Evolutionary conservation across 106 monocot species (phyloP).

Genomic region (Dioscorea alata): DNA sequence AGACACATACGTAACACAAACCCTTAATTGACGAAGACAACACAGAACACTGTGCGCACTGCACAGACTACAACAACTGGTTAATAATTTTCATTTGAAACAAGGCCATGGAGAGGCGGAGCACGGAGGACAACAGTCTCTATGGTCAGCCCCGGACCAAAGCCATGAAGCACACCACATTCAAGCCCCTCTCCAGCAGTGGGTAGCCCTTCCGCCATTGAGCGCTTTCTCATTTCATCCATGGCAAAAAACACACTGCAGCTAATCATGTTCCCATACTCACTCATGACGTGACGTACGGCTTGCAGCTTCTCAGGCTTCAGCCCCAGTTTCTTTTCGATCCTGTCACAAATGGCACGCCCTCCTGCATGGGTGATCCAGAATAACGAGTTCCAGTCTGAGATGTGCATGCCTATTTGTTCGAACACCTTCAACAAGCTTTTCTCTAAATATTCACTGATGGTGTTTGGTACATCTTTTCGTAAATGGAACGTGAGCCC

Average conservation of each 20-base stretch:
- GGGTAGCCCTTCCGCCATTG: not conserved
- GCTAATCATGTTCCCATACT: conserved; percentile 11
- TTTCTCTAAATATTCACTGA: not conserved
- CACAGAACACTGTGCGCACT: too few relatives aligned
- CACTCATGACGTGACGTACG: not conserved
- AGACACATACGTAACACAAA: too few relatives aligned
- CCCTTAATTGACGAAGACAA: too few relatives aligned
- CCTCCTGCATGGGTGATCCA: conserved; percentile 7
- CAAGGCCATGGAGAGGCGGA: too few relatives aligned
- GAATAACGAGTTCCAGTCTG: not conserved
- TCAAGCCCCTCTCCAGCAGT: conserved; percentile 3
- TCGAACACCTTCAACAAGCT: not conserved
- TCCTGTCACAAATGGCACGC: not conserved
- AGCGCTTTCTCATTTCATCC: not conserved
- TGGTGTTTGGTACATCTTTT: not conserved
- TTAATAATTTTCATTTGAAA: too few relatives aligned
- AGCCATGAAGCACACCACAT: conserved; percentile 1
- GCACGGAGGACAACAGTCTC: not conserved
- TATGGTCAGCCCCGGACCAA: not conserved
- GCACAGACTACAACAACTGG: too few relatives aligned
- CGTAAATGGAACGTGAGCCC: not conserved
- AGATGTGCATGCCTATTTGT: not conserved
- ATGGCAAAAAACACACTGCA: not conserved
- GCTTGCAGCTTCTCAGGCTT: conserved; percentile 1
- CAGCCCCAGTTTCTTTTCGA: conserved; percentile 1